Evolutionary conservation across 1,284 basidiomycete genomes (phyloP), one percentile per base, ranked within the genome.

Genomic region (Ganoderma multipileum): DNA sequence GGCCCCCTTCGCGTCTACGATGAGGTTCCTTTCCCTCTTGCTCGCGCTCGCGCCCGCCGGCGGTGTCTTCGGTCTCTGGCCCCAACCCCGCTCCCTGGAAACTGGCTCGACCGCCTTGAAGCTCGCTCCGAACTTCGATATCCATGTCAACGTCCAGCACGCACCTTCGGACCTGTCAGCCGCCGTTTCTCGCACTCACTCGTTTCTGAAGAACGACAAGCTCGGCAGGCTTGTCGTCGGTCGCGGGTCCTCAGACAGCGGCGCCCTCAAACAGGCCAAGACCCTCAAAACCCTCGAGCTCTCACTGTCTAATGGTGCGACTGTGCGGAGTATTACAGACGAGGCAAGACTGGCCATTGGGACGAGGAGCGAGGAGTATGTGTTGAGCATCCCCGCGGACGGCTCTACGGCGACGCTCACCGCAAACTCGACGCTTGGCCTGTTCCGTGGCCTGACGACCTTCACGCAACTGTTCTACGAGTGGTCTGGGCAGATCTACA

Each of bases 401-500:
- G 91, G 91, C 1, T 82, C 82, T 0, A 58, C 78, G 1, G 93
- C 92, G 1, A 83, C 80, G 0, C 79, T 97, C 47, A 82, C 77
- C 0, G 91, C 95, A 1, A 89, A 89, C 68, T 90, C 91, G 33
- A 88, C 93, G 0, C 80, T 97, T 23, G 95, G 95, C 0, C 80
- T 95, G 20, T 87, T 91, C 57, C 85, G 96, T 62, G 96, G 94
- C 0, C 80, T 97, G 64, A 91, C 92, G n/a, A 95, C 94, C 0
- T 95, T 97, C 76, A 82, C 85, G 52, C 94, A 96, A 79, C 78
- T 97, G 30, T 92, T 89, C 86, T 94, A 91, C 74, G 83, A 86
- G 33, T 79, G 79, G 55, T 76, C 74, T 16, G 83, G 77, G 2
- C 76, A 79, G n/a, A 84, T 83, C 0, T 93, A 93, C 70, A 86